These are phyloP conservation scores for Sherardia arvensis DNA, from an alignment of 257 asterid species.

Conservation along the genomic window DNA sequence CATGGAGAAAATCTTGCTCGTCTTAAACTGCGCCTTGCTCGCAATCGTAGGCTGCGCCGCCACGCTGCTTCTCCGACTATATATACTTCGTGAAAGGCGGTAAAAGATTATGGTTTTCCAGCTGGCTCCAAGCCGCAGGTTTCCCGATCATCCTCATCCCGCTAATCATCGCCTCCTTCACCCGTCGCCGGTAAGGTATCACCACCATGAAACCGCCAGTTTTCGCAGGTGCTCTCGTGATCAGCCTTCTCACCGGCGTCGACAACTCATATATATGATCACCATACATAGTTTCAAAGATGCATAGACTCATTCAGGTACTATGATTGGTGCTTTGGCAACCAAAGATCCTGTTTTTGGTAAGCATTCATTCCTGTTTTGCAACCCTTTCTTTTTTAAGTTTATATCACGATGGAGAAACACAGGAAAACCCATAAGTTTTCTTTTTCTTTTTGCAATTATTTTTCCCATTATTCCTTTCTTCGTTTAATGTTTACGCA, in stretches of 20 bases:
- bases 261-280: too few relatives aligned
- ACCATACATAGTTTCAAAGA: too few relatives aligned
- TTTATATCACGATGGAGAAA: too few relatives aligned
- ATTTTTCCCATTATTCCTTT: too few relatives aligned
- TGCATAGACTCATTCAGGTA: too few relatives aligned
- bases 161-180: slow-evolving; percentile 6
- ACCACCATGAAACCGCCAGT: slow-evolving; percentile 4
- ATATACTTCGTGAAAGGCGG: slow-evolving; percentile 29
- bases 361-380: too few relatives aligned
- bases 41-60: slow-evolving; percentile 20
- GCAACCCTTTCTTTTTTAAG: too few relatives aligned
- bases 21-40: slow-evolving; percentile 12
- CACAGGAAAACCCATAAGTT: too few relatives aligned
- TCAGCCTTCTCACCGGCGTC: slow-evolving; percentile 18
- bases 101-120: slow-evolving; percentile 22
- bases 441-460: too few relatives aligned
- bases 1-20: slow-evolving; percentile 14
- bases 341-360: too few relatives aligned
- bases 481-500: too few relatives aligned
- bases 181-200: not conserved
- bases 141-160: slow-evolving; percentile 20
- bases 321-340: too few relatives aligned
- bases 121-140: slow-evolving; percentile 18
- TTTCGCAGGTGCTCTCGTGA: slow-evolving; percentile 9
- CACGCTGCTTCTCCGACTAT: slow-evolving; percentile 21